Percentiles rank a stretch among this genome's conserved stretches.
These are phyloP conservation scores for Epichloe hybrida DNA, from an alignment of 2,329 filamentous ascomycete species.

Conservation along the genomic window DNA sequence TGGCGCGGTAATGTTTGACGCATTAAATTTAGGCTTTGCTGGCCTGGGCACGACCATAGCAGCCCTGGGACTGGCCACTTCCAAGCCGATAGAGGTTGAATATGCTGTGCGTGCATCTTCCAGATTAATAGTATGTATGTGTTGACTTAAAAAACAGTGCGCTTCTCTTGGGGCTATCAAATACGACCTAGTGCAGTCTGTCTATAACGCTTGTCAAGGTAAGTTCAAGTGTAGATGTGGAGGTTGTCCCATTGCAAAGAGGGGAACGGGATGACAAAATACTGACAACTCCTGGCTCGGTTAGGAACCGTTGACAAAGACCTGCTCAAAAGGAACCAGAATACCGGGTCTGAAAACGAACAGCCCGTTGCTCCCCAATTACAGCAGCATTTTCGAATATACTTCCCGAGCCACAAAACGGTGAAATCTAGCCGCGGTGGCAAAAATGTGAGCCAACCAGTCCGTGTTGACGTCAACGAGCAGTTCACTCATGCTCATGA, in stretches of 20 bases:
- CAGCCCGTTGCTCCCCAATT: not conserved
- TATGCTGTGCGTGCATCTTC: slow-evolving; percentile 42
- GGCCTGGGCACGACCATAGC: slow-evolving; percentile 57
- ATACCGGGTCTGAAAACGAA: not conserved
- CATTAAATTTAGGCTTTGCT: slow-evolving; percentile 44
- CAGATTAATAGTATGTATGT: not conserved
- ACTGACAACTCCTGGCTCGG: not conserved
- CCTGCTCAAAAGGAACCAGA: not conserved
- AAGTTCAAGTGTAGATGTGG: slow-evolving; percentile 9
- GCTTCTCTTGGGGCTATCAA: slow-evolving; percentile 74
- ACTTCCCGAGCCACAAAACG: slow-evolving; percentile 66
- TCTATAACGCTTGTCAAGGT: slow-evolving; percentile 45
- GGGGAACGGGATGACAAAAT: slow-evolving; percentile 3
- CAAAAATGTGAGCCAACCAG: slow-evolving; percentile 12
- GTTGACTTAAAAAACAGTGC: slow-evolving; percentile 30
- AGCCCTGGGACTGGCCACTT: slow-evolving; percentile 45
- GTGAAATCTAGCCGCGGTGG: slow-evolving; percentile 53
- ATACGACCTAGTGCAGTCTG: slow-evolving; percentile 45
- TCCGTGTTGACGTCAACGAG: not conserved
- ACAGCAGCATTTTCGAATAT: slow-evolving; percentile 50
- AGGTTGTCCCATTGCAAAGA: not conserved
- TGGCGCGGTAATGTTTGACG: not conserved
- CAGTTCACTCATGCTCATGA: slow-evolving; percentile 1
- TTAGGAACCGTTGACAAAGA: not conserved
- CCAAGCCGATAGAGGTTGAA: slow-evolving; percentile 51